A percentile compares a stretch with the other conserved stretches of the same genome.
Conservation (phyloP, 2,329 filamentous ascomycete genomes). For the Alternaria rosae region DNA sequence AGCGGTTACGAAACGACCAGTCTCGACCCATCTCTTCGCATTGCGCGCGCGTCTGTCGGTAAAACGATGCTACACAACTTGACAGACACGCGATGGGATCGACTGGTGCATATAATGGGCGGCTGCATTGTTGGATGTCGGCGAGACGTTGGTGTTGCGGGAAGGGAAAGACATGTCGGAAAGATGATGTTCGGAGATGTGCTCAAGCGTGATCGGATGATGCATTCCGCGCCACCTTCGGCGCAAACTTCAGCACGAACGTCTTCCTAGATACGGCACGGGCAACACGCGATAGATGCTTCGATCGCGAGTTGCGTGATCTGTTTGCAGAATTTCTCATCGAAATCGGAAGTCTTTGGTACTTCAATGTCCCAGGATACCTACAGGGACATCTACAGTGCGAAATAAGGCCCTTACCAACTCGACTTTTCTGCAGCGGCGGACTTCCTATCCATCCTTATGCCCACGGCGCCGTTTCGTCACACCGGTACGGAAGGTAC, state of each 20-base stretch:
- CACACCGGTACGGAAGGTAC: too few species aligned
- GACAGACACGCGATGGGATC: background rate
- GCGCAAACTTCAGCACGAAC: slow-evolving; percentile 4
- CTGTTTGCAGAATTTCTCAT: background rate
- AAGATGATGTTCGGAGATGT: background rate
- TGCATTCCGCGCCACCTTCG: background rate
- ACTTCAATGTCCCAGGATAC: background rate
- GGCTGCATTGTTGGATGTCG: background rate
- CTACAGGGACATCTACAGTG: background rate
- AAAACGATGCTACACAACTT: background rate
- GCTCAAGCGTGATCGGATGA: slow-evolving; percentile 4
- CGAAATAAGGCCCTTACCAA: background rate
- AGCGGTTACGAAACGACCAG: background rate
- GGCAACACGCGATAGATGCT: background rate
- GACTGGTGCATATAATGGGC: background rate
- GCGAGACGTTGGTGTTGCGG: background rate
- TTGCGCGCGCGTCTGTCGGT: background rate
- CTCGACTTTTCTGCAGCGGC: background rate
- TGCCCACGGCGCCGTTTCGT: background rate
- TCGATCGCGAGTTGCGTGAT: background rate
- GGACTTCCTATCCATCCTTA: background rate
- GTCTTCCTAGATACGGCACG: background rate
- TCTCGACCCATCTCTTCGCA: background rate
- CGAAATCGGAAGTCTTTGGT: background rate
- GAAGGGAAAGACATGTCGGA: background rate